A percentile compares a stretch with the other conserved stretches of the same genome.
Conservation (phyloP, 2,329 filamentous ascomycete species). For the Ascosphaera apis region DNA sequence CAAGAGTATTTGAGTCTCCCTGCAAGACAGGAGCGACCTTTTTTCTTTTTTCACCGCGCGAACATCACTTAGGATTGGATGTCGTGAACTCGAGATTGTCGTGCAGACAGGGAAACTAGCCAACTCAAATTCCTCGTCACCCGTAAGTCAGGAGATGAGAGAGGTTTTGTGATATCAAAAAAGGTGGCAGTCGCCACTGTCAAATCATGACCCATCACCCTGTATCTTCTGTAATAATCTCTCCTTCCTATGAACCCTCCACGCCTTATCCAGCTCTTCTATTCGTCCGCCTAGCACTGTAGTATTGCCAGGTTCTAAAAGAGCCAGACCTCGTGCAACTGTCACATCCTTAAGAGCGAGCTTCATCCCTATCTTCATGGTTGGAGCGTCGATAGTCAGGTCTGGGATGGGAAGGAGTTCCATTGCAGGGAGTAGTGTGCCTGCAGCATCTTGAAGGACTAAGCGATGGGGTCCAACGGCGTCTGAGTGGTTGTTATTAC, state of each 20-base stretch:
- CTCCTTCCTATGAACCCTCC: constrained; percentile 48
- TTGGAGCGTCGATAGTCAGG: constrained; percentile 28
- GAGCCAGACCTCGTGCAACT: constrained; percentile 49
- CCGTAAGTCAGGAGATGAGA: no score
- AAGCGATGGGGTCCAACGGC: constrained; percentile 47
- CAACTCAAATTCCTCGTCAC: no score
- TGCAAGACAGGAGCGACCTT: no score
- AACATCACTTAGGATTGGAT: no score
- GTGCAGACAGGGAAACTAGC: no score
- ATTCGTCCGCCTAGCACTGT: constrained; percentile 73
- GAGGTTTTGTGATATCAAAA: no score
- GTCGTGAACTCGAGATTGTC: no score
- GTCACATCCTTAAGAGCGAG: constrained; percentile 43
- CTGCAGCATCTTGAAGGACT: constrained; percentile 56
- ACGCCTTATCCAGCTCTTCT: constrained; percentile 54
- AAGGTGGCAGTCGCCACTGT: no score
- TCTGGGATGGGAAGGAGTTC: constrained; percentile 46
- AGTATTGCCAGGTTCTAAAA: constrained; percentile 47
- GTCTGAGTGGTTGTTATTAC: constrained; percentile 3
- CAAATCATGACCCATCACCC: constrained; percentile 3
- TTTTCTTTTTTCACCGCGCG: no score
- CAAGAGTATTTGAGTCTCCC: no score
- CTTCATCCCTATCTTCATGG: constrained; percentile 56
- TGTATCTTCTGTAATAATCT: constrained; percentile 40
- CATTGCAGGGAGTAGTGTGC: constrained; percentile 44